These are phyloP conservation scores for Solanum hybrid DNA, from an alignment of 305 asterid genomes.

Conservation along the genomic window DNA sequence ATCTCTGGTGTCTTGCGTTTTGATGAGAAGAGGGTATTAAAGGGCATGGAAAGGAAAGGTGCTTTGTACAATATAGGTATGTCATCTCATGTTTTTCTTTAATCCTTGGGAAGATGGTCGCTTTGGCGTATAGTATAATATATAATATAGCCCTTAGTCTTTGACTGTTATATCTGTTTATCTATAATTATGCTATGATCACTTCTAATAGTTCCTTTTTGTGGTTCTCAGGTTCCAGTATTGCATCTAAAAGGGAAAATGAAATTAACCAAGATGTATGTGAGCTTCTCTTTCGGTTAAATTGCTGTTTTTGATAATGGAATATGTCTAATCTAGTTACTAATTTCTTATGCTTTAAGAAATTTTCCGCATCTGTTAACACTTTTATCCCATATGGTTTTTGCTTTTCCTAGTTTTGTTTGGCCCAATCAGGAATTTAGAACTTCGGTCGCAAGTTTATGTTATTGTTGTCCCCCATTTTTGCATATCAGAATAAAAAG, in stretches of 20 bases:
- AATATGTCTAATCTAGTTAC: neutral
- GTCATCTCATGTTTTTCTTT: neutral
- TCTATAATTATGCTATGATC: neutral
- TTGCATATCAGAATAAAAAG: neutral
- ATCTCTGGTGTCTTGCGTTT: slow-evolving; percentile 50
- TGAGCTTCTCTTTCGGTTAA: neutral
- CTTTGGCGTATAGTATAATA: neutral
- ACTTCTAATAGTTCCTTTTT: neutral
- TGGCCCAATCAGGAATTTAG: neutral
- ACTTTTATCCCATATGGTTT: neutral
- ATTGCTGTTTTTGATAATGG: neutral
- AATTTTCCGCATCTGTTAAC: neutral
- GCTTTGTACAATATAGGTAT: slow-evolving; percentile 51
- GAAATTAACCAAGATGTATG: slow-evolving; percentile 7
- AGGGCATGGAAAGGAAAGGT: slow-evolving; percentile 35
- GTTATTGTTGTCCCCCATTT: neutral
- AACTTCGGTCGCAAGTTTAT: neutral
- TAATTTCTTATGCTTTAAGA: neutral
- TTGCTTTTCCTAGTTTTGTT: neutral
- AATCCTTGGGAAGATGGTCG: neutral
- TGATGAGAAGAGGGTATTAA: slow-evolving; percentile 39
- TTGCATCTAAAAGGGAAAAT: neutral
- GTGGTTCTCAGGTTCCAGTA: slow-evolving; percentile 1
- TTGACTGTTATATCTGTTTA: neutral
- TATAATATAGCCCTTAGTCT: neutral